phyloP scores from a whole-genome alignment of 1,284 basidiomycete species.

The Pseudozyma sp. region DNA sequence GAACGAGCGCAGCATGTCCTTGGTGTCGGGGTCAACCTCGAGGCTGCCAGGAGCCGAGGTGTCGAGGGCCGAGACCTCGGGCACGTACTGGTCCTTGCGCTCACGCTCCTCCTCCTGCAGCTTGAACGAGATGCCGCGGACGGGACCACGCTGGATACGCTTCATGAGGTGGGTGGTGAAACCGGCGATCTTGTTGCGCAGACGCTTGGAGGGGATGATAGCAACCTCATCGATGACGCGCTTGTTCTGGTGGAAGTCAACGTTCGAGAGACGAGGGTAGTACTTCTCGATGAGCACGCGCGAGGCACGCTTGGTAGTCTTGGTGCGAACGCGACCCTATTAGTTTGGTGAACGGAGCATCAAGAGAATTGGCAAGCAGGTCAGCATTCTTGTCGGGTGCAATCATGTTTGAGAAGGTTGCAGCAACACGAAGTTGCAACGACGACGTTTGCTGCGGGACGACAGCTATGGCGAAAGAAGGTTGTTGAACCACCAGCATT shows the following conservation, averaged over 20 bases:
- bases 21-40: slow-evolving; percentile 69
- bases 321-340: slow-evolving; percentile 99
- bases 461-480: not conserved
- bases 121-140: slow-evolving; percentile 99
- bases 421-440: not conserved
- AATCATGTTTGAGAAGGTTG: not conserved
- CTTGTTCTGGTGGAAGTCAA: slow-evolving; percentile 85
- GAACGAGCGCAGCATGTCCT: slow-evolving; percentile 66
- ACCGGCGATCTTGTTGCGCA: slow-evolving; percentile 99
- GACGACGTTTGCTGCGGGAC: not conserved
- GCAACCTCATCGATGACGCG: slow-evolving; percentile 95
- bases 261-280: slow-evolving; percentile 71
- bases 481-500: not conserved
- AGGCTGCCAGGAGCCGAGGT: slow-evolving; percentile 62
- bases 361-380: not conserved
- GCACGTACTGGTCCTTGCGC: slow-evolving; percentile 77
- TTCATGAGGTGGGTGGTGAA: slow-evolving; percentile 99
- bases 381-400: not conserved
- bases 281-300: slow-evolving; percentile 99
- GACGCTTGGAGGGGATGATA: slow-evolving; percentile 96
- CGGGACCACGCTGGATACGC: slow-evolving; percentile 98
- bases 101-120: slow-evolving; percentile 99
- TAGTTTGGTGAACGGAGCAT: not conserved
- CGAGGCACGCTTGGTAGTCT: slow-evolving; percentile 99
- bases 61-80: slow-evolving; percentile 69